phyloP scores from a whole-genome alignment of 2,329 filamentous ascomycete species.

The Xylaria sp. region DNA sequence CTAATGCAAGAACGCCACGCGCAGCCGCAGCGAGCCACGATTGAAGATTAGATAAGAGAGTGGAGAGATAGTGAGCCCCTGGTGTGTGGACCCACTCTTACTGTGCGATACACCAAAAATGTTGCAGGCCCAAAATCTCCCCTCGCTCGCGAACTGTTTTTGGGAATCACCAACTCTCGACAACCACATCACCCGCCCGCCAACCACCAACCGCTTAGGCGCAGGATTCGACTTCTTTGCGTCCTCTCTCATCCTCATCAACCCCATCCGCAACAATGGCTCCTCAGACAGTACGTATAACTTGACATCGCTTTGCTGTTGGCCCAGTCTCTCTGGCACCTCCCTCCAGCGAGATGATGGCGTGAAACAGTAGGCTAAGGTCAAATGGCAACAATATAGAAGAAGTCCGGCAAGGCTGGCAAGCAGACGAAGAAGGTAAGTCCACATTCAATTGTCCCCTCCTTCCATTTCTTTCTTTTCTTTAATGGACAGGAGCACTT shows the following conservation, averaged over 20 bases:
- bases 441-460: constrained; percentile 13
- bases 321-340: constrained; percentile 64
- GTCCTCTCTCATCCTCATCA: constrained; percentile 54
- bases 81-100: constrained; percentile 37
- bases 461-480: not conserved
- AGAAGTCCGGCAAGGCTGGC: constrained; percentile 73
- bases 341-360: constrained; percentile 58
- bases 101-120: constrained; percentile 51
- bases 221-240: constrained; percentile 76
- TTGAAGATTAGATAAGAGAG: not conserved
- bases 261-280: constrained; percentile 72
- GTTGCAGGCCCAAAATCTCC: constrained; percentile 39
- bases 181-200: constrained; percentile 37
- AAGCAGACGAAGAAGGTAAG: constrained; percentile 89
- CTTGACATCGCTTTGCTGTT: constrained; percentile 92
- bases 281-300: constrained; percentile 85
- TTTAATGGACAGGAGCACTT: constrained; percentile 5
- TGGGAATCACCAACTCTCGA: constrained; percentile 39
- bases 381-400: constrained; percentile 67
- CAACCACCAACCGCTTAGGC: constrained; percentile 42
- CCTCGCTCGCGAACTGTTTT: constrained; percentile 40
- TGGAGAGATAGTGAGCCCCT: constrained; percentile 30
- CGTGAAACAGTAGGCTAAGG: constrained; percentile 97
- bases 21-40: too few relatives aligned
- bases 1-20: too few relatives aligned